Conservation (phyloP, 2,329 filamentous ascomycete species). For the Ustilaginoidea virens region DNA sequence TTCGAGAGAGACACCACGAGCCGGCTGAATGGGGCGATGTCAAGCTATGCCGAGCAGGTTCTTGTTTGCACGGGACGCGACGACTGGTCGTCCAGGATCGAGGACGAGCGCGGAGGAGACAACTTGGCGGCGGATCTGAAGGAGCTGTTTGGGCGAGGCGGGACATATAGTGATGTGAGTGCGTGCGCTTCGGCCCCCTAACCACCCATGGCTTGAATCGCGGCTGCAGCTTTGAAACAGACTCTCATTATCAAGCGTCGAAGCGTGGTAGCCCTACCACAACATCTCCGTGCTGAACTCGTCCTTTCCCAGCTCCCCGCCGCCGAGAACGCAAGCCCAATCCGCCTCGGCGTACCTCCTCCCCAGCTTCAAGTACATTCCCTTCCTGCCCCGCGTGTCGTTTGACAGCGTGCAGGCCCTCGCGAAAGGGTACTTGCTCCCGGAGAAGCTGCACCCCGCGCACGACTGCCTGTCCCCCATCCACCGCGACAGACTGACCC, state of each 20-base stretch:
- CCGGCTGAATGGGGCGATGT: conserved; percentile 60
- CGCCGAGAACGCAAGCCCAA: conserved; percentile 27
- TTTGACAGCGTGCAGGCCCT: conserved; percentile 39
- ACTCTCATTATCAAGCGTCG: no score
- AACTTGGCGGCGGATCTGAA: conserved; percentile 61
- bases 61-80: conserved; percentile 65
- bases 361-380: conserved; percentile 70
- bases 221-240: no score
- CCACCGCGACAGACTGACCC: conserved; percentile 34
- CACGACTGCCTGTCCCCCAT: conserved; percentile 44
- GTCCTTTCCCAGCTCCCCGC: conserved; percentile 50
- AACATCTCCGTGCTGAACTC: conserved; percentile 64
- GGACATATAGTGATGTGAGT: conserved; percentile 50
- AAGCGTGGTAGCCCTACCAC: conserved; percentile 86
- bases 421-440: conserved; percentile 51
- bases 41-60: conserved; percentile 66
- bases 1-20: conserved; percentile 61
- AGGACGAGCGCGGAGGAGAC: conserved; percentile 56
- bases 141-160: conserved; percentile 49
- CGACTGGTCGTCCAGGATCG: conserved; percentile 75
- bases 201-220: neutral
- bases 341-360: conserved; percentile 59
- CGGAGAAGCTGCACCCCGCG: conserved; percentile 42
- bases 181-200: neutral
- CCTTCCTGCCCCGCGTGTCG: conserved; percentile 48